Evolutionary conservation across 2,329 filamentous ascomycete species (phyloP).

Genomic region (Penicillium sp.): DNA sequence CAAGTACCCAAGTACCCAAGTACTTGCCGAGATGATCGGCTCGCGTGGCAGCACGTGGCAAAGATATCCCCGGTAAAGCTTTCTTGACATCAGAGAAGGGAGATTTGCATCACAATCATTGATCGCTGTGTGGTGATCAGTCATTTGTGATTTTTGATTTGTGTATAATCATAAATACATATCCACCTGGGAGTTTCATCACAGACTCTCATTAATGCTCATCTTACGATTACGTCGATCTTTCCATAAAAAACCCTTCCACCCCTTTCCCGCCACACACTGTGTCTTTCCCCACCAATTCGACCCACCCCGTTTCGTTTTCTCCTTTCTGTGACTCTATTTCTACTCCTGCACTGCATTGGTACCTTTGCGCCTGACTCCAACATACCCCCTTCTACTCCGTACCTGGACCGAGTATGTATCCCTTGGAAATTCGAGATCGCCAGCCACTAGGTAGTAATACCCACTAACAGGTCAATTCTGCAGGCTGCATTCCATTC

Average conservation of each 20-base stretch:
- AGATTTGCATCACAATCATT: neutral
- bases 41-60: constrained; percentile 23
- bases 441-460: neutral
- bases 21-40: constrained; percentile 4
- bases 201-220: neutral
- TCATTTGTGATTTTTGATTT: neutral
- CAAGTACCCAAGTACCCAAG: neutral
- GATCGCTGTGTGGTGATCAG: neutral
- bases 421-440: neutral
- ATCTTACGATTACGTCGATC: constrained; percentile 9
- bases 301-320: constrained; percentile 25
- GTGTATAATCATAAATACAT: neutral
- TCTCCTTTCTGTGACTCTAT: constrained; percentile 17
- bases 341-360: neutral
- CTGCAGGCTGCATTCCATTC: constrained; percentile 1
- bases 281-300: constrained; percentile 6
- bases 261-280: constrained; percentile 1
- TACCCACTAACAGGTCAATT: constrained; percentile 10
- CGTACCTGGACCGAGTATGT: neutral
- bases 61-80: constrained; percentile 15
- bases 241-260: constrained; percentile 2
- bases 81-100: neutral
- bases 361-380: neutral
- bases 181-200: neutral
- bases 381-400: neutral